Conservation (phyloP, 495 filamentous ascomycete species). For the Talaromyces borbonicus region DNA sequence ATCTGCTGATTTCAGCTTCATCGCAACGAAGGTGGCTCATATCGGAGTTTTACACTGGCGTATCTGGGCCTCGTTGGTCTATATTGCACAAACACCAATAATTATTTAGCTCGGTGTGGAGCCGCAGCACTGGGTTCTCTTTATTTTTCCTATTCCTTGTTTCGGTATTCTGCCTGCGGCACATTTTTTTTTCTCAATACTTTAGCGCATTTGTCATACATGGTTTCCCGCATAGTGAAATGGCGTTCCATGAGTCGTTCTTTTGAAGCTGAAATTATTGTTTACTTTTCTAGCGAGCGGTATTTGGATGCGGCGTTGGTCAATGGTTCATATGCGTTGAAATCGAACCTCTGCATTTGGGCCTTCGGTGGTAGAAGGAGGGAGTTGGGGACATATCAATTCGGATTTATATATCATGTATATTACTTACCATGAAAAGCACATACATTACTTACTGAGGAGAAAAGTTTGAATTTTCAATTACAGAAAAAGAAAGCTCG, state of each 20-base stretch:
- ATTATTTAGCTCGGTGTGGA: not conserved
- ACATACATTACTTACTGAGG: not conserved
- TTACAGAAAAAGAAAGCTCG: too few species aligned
- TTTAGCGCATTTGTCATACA: constrained; percentile 6
- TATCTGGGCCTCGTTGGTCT: constrained; percentile 69
- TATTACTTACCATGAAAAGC: constrained; percentile 1
- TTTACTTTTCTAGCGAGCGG: too few species aligned
- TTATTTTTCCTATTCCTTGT: not conserved
- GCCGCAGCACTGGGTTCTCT: not conserved
- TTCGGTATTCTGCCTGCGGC: constrained; percentile 2
- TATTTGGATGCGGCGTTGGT: constrained; percentile 4
- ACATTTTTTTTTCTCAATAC: constrained; percentile 2
- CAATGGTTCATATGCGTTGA: too few species aligned
- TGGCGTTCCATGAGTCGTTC: not conserved
- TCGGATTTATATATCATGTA: not conserved
- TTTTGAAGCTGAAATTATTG: not conserved
- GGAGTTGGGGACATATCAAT: not conserved
- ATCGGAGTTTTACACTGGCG: constrained; percentile 78
- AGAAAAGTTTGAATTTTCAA: too few species aligned
- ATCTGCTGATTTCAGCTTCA: constrained; percentile 44
- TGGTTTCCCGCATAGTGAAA: not conserved
- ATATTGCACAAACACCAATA: constrained; percentile 22
- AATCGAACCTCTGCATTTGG: too few species aligned
- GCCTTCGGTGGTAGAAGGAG: too few species aligned
- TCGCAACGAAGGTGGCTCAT: constrained; percentile 67